Evolutionary conservation across 2,329 filamentous ascomycete genomes (phyloP).

Genomic region (Fusarium piperis): DNA sequence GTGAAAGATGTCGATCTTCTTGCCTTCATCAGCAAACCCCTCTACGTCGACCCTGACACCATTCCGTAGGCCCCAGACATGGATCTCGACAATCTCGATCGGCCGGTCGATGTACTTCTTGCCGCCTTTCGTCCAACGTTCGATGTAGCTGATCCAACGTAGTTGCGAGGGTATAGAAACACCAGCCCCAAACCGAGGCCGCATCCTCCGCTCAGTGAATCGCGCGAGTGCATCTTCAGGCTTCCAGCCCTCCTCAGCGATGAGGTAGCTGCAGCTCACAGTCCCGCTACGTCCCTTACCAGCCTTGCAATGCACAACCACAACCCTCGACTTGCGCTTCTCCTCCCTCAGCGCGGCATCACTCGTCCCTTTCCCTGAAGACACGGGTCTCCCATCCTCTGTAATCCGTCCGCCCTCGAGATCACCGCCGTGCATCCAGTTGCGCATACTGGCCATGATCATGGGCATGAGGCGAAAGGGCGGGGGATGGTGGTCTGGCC

Average conservation of each 20-base stretch:
- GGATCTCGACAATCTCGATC: conserved; percentile 87
- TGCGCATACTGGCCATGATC: conserved; percentile 91
- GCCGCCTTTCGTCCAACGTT: conserved; percentile 79
- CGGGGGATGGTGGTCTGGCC: conserved; percentile 96
- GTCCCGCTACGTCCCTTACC: conserved; percentile 95
- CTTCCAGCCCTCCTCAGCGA: conserved; percentile 79
- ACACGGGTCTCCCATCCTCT: conserved; percentile 24
- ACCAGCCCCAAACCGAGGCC: conserved; percentile 85
- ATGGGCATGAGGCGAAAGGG: conserved; percentile 89
- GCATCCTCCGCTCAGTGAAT: conserved; percentile 86
- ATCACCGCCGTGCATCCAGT: conserved; percentile 75
- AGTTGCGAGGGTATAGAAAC: conserved; percentile 94
- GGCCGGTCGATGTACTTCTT: conserved; percentile 86
- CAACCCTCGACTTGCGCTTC: conserved; percentile 66
- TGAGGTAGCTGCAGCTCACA: conserved; percentile 86
- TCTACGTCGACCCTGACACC: conserved; percentile 90
- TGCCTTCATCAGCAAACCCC: conserved; percentile 88
- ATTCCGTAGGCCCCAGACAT: conserved; percentile 87
- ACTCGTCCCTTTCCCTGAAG: conserved; percentile 15
- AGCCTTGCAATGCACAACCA: conserved; percentile 96
- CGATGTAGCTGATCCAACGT: conserved; percentile 87
- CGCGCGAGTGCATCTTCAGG: conserved; percentile 62
- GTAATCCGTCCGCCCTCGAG: conserved; percentile 41
- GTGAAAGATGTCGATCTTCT: conserved; percentile 84
- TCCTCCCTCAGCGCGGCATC: conserved; percentile 46